Conservation (phyloP, 108 stramenopile species). For the Discostella pseudostelligera region DNA sequence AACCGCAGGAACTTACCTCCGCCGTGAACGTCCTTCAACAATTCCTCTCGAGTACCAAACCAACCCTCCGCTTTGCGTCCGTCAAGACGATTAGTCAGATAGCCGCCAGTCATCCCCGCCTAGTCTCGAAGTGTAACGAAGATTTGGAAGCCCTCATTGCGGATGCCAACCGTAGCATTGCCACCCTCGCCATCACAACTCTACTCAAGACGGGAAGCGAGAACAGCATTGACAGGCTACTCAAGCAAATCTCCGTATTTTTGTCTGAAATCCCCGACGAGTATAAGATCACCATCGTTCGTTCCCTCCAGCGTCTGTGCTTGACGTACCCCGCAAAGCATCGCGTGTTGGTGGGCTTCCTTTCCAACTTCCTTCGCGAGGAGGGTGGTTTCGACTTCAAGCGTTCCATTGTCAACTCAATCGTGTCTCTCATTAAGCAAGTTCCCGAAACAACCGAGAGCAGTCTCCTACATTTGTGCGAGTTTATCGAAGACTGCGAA, state of each 20-base stretch:
- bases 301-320: conserved; percentile 76
- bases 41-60: conserved; percentile 93
- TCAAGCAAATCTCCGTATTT: conserved; percentile 98
- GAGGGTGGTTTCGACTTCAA: conserved; percentile 91
- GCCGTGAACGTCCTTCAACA: conserved; percentile 96
- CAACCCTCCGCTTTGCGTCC: conserved; percentile 91
- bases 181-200: conserved; percentile 98
- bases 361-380: conserved; percentile 84
- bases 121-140: conserved; percentile 97
- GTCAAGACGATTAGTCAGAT: conserved; percentile 94
- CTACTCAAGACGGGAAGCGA: conserved; percentile 98
- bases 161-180: conserved; percentile 96
- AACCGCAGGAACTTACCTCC: conserved; percentile 92
- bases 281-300: conserved; percentile 93
- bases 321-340: conserved; percentile 84
- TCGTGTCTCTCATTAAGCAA: conserved; percentile 71
- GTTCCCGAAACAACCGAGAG: conserved; percentile 81
- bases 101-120: conserved; percentile 88
- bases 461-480: conserved; percentile 82
- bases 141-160: conserved; percentile 96
- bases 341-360: conserved; percentile 77
- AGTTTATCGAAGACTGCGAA: conserved; percentile 95
- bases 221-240: conserved; percentile 89
- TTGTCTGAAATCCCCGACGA: conserved; percentile 99
- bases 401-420: conserved; percentile 79